phyloP scores from a whole-genome alignment of 148 eudicot genomes.

The Cornus kousa region DNA sequence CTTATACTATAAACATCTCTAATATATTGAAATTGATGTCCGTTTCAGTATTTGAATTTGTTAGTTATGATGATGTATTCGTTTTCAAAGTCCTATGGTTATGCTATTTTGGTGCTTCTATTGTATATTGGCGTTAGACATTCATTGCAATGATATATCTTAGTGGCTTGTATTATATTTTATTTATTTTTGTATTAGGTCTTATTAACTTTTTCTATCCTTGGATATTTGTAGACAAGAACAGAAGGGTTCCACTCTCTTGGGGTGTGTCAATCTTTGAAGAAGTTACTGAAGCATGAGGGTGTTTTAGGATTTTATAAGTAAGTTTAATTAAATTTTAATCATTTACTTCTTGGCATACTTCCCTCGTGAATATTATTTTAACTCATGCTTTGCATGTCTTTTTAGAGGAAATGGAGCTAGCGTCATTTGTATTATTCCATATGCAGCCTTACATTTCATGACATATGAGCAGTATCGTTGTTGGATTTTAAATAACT shows the following conservation, averaged over 20 bases:
- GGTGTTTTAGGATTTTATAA: constrained; percentile 78
- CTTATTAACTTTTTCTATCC: constrained; percentile 2
- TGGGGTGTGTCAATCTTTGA: constrained; percentile 74
- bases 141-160: background rate
- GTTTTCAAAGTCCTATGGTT: background rate
- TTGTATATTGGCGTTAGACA: background rate
- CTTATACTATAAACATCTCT: background rate
- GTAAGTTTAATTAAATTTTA: constrained; percentile 41
- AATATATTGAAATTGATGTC: background rate
- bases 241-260: constrained; percentile 82
- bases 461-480: constrained; percentile 97
- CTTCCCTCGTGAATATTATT: background rate
- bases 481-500: constrained; percentile 60
- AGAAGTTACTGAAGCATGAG: constrained; percentile 76
- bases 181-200: background rate
- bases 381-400: background rate
- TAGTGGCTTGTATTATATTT: background rate
- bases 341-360: background rate
- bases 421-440: constrained; percentile 85
- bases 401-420: constrained; percentile 93
- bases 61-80: background rate
- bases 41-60: background rate
- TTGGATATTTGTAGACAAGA: constrained; percentile 60
- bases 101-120: constrained; percentile 1
- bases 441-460: constrained; percentile 93